Evolutionary conservation across 768 basidiomycete species (phyloP), one percentile per base, ranked within the genome.

Genomic region (Coprinellus micaceus): DNA sequence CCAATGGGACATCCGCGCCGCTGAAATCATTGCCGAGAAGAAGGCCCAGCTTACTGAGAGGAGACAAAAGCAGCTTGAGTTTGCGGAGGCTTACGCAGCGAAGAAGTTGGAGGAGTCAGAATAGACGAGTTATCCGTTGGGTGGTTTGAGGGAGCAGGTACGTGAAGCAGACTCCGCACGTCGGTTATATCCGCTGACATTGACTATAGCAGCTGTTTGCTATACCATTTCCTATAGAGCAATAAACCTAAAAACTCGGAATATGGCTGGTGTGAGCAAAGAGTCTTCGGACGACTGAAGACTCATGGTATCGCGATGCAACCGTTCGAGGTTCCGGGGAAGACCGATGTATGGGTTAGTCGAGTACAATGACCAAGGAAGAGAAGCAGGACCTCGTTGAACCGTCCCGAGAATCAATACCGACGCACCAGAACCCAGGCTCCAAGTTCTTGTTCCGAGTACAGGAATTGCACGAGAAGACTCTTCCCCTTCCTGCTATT

Each of bases 1-100:
- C 65, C 69, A 70, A 36, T 87, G 86, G 80, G 88, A 91, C 63
- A 60, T 74, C 50, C 76, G 82, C n/a, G 80, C 86, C 1, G 77
- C 69, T 7, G 83, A 79, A 51, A 71, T 91, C 19, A 71, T 92
- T 21, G 79, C 79, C 28, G 75, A 81, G 69, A 89, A 86, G 70
- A 82, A 83, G 48, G 77, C 70, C 21, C 77, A 86, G 64, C 80
- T 91, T 41, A 66, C 72, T 25, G 78, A 78, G 60, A 78, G 79
- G 53, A 76, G 85, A 67, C 71, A 72, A 61, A 64, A 70, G 58
- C 64, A 66, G 55, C 61, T 72, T 26, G 73, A 63, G 19, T 66
- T 64, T 19, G 65, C 69, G 19, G 75, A 76, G 47, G 64, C 63
- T 52, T 58, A 60, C 21, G 62, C 60, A 4, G 67, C 66, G 17